phyloP scores from a whole-genome alignment of 352 stramenopile genomes.

The Phytopythium oedochilum region DNA sequence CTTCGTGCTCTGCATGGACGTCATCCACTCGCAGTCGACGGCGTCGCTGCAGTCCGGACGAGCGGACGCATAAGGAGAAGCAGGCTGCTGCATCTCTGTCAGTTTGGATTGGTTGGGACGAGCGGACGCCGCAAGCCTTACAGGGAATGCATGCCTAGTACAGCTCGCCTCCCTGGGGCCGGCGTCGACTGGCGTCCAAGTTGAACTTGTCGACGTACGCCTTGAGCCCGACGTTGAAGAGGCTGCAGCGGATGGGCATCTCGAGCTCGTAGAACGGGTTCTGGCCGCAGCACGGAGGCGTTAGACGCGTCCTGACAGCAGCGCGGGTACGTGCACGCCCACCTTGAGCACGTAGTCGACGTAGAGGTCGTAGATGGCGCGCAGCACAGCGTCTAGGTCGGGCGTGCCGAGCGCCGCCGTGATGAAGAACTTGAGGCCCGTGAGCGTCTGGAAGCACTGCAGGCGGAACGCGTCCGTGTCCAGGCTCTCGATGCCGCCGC shows the following conservation, averaged over 20 bases:
- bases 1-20: constrained; percentile 46
- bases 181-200: constrained; percentile 47
- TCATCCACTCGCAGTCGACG: constrained; percentile 8
- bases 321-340: too few species aligned
- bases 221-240: constrained; percentile 90
- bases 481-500: constrained; percentile 88
- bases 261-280: constrained; percentile 96
- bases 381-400: constrained; percentile 82
- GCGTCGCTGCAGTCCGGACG: background rate
- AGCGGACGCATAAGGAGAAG: background rate
- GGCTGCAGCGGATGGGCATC: constrained; percentile 92
- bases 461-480: constrained; percentile 91
- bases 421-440: constrained; percentile 93
- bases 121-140: too few species aligned
- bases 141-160: background rate
- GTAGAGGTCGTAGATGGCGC: constrained; percentile 92
- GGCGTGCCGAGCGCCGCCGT: constrained; percentile 83
- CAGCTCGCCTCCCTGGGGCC: constrained; percentile 25
- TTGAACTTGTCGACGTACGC: constrained; percentile 87
- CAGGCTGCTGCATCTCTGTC: too few species aligned
- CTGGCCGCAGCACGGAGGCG: too few species aligned
- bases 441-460: constrained; percentile 91
- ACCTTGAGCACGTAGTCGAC: constrained; percentile 95
- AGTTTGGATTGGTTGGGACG: too few species aligned
- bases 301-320: background rate